Evolutionary conservation across 768 basidiomycete species (phyloP), one percentile per base, ranked within the genome.

Genomic region (Auricularia sp.): DNA sequence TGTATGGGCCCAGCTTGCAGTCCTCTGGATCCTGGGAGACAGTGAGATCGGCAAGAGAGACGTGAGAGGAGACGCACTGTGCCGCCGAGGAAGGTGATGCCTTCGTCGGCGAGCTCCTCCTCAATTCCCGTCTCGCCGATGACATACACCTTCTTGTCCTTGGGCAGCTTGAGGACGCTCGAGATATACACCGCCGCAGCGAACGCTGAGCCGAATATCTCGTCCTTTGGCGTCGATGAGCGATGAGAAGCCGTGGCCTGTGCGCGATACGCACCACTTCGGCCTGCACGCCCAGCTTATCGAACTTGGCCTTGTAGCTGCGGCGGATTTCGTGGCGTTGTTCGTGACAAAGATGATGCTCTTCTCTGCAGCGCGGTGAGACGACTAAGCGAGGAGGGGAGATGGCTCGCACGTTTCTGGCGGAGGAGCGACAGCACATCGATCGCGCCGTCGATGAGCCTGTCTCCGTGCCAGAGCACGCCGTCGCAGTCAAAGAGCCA

Each of bases 401-500:
- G 21, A 16, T 29, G 14, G 61, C 63, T 73, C 90, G 71, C 76
- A 91, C 93, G 87, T 74, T 81, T 81, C 66, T 79, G 79, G 67
- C 94, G 84, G 68, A 97, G 78, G 65, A 88, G 77, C 61, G 80
- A 77, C 68, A 98, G 79, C 21, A 92, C 91, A 56, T 93, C 84
- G 51, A 84, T 76, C 2, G 86, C 88, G 8, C 92, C 92, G 16
- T 92, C 87, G 69, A 95, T 84, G 36, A 90, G 78, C 61, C 81
- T 79, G 75, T 90, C 88, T 16, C 90, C 94, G 65, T 87, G 85
- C 92, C 95, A 98, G 39, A 98, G 80, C 24, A 98, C 95, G 14
- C 94, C 95, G 72, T 98, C 94, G 73, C 95, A 98, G 76, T 98
- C 94, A 68, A 97, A 91, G 76, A 98, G 82, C 87, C 94, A 96